Conservation (phyloP, 306 rosid species). For the Calophaca sinica region DNA sequence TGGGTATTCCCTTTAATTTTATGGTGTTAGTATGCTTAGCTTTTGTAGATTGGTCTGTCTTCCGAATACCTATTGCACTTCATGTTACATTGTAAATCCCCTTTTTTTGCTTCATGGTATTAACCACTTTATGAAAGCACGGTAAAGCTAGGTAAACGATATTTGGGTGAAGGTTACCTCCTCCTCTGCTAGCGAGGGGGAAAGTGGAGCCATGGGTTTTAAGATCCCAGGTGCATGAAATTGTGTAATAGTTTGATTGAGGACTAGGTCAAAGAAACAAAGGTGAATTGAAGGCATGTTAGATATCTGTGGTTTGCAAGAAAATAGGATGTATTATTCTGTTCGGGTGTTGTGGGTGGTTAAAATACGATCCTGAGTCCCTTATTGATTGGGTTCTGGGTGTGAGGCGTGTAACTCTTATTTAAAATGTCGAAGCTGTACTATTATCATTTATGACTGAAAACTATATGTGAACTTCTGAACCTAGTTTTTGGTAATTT, state of each 20-base stretch:
- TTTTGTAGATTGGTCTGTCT: conserved; percentile 8
- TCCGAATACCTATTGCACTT: neutral
- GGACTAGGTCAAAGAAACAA: conserved; percentile 20
- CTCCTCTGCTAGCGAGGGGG: neutral
- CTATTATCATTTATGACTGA: conserved; percentile 3
- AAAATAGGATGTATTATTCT: neutral
- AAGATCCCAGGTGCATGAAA: conserved; percentile 24
- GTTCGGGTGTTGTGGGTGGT: conserved; percentile 15
- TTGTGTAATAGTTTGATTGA: neutral
- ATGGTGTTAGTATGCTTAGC: conserved; percentile 11
- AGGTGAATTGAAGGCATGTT: conserved; percentile 4
- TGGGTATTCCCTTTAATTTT: conserved; percentile 55
- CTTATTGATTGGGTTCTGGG: neutral
- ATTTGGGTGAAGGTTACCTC: neutral
- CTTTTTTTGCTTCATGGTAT: conserved; percentile 6
- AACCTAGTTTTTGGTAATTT: conserved; percentile 4
- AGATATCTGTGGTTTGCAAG: conserved; percentile 11
- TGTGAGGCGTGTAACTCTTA: neutral
- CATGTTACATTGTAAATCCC: neutral
- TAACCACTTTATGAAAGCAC: neutral
- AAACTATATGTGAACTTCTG: conserved; percentile 4
- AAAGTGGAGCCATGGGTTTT: conserved; percentile 26
- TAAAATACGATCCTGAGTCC: conserved; percentile 5
- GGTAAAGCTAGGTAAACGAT: conserved; percentile 12
- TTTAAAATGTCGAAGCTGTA: conserved; percentile 12